A percentile compares a stretch with the other conserved stretches of the same genome.
Evolutionary conservation across 1,284 basidiomycete genomes (phyloP).

Genomic region (Tilletia indica): DNA sequence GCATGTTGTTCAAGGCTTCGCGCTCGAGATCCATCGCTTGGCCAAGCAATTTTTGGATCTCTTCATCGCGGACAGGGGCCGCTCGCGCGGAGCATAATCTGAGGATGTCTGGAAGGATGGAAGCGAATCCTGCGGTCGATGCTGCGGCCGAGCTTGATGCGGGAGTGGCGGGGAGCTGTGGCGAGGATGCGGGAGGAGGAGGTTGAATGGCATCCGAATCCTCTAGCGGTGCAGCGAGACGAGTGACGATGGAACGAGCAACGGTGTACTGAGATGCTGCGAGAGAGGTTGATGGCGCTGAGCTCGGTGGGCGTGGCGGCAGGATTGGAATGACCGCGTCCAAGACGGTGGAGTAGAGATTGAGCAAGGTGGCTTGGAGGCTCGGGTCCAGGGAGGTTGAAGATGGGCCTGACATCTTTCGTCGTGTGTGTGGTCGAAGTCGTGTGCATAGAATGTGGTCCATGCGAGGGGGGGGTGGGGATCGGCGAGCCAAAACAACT

Average conservation of each 20-base stretch:
- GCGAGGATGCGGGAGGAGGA: not conserved
- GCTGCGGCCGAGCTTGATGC: not conserved
- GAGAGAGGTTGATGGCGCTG: not conserved
- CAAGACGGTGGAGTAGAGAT: not conserved
- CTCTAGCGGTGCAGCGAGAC: not conserved
- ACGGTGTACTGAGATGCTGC: not conserved
- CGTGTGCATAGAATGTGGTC: too few relatives aligned
- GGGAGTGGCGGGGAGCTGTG: not conserved
- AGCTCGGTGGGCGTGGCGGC: not conserved
- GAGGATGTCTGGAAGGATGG: constrained; percentile 4
- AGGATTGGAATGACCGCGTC: constrained; percentile 1
- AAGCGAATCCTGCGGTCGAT: not conserved
- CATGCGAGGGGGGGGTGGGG: too few relatives aligned
- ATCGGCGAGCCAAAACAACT: too few relatives aligned
- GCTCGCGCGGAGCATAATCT: not conserved
- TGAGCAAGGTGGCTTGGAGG: not conserved
- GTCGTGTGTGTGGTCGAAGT: too few relatives aligned
- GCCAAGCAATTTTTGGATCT: not conserved
- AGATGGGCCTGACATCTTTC: too few relatives aligned
- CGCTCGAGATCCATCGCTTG: not conserved
- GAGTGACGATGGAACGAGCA: not conserved
- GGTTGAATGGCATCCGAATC: not conserved
- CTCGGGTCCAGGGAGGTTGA: too few relatives aligned
- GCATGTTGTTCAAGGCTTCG: not conserved
- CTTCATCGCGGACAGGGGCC: not conserved